These are phyloP conservation scores for Xylaria nigripes DNA, from an alignment of 495 filamentous ascomycete species.

Conservation along the genomic window DNA sequence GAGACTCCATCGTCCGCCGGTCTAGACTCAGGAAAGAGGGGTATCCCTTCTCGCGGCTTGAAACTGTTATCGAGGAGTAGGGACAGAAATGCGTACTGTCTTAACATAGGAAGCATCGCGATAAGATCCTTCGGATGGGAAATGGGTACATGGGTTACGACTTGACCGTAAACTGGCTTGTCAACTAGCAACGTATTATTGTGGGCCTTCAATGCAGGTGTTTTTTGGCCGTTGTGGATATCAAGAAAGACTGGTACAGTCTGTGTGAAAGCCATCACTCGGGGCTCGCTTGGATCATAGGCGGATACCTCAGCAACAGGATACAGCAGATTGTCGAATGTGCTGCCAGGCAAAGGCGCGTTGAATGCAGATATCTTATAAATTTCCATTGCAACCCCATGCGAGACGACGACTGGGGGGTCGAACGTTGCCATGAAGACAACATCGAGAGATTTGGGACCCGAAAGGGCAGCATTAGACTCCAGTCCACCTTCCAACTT, in stretches of 20 bases:
- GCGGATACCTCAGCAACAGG: slow-evolving; percentile 31
- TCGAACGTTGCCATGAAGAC: slow-evolving; percentile 79
- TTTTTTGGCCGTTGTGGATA: slow-evolving; percentile 24
- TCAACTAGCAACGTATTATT: slow-evolving; percentile 61
- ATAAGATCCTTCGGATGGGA: slow-evolving; percentile 79
- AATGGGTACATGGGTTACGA: slow-evolving; percentile 67
- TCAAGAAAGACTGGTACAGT: slow-evolving; percentile 17
- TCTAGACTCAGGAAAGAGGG: background rate
- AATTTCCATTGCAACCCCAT: slow-evolving; percentile 57
- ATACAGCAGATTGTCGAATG: slow-evolving; percentile 62
- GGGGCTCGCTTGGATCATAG: slow-evolving; percentile 34
- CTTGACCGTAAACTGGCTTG: slow-evolving; percentile 59
- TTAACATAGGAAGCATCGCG: slow-evolving; percentile 62
- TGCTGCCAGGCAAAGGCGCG: slow-evolving; percentile 42
- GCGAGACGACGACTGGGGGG: slow-evolving; percentile 70
- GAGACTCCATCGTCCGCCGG: background rate
- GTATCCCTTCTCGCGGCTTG: slow-evolving; percentile 17
- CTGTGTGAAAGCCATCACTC: slow-evolving; percentile 31
- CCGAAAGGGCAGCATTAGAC: slow-evolving; percentile 29
- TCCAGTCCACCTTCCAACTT: slow-evolving; percentile 28
- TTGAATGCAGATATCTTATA: slow-evolving; percentile 55
- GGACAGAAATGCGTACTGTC: slow-evolving; percentile 66
- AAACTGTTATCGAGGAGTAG: slow-evolving; percentile 58
- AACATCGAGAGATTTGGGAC: slow-evolving; percentile 56
- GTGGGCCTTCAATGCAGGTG: slow-evolving; percentile 46